phyloP scores from a whole-genome alignment of 1,284 basidiomycete species.

The Chalciporus sp. region DNA sequence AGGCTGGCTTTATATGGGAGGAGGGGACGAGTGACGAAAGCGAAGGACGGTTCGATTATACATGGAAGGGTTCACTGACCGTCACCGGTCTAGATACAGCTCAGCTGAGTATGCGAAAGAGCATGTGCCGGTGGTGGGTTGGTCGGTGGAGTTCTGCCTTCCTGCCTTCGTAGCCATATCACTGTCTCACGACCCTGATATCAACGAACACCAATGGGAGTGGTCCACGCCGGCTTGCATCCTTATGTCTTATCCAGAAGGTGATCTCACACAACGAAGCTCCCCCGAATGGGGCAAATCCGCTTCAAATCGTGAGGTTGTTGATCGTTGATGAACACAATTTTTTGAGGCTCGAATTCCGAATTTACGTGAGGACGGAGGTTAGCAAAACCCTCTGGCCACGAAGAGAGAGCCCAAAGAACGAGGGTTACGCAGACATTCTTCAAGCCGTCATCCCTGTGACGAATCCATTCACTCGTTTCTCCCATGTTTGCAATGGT shows the following conservation, averaged over 20 bases:
- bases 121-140: conserved; percentile 62
- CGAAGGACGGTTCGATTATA: conserved; percentile 10
- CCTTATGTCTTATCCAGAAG: background rate
- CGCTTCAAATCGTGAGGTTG: background rate
- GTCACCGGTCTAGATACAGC: conserved; percentile 51
- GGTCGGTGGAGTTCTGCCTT: conserved; percentile 45
- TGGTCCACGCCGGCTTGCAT: background rate
- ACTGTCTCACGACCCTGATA: conserved; percentile 4
- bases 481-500: conserved; percentile 5
- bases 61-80: conserved; percentile 50
- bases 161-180: background rate
- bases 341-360: conserved; percentile 11
- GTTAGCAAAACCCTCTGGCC: conserved; percentile 1
- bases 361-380: conserved; percentile 19
- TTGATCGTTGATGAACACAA: background rate
- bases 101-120: conserved; percentile 52
- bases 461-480: background rate
- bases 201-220: conserved; percentile 2
- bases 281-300: background rate
- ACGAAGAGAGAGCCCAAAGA: background rate
- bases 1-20: conserved; percentile 50
- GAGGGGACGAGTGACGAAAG: conserved; percentile 32
- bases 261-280: background rate
- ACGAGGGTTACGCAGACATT: background rate
- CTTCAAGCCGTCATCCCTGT: background rate